phyloP scores from a whole-genome alignment of 352 stramenopile genomes.

The Paralagenidium karlingii region DNA sequence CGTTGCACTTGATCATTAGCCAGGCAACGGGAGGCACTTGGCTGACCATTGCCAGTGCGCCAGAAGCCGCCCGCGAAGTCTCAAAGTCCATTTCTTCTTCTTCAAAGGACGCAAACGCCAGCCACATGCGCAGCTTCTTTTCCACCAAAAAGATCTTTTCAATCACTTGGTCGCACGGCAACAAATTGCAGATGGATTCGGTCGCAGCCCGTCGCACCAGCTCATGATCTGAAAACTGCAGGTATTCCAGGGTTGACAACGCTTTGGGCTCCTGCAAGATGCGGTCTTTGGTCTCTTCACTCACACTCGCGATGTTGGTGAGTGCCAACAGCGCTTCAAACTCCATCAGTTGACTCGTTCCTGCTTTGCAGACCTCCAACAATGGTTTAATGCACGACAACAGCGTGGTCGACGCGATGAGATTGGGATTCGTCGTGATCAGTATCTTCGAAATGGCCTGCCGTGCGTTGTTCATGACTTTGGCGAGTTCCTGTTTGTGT shows the following conservation, averaged over 20 bases:
- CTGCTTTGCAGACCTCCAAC: slow-evolving; percentile 90
- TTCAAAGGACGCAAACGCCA: slow-evolving; percentile 87
- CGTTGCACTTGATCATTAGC: slow-evolving; percentile 55
- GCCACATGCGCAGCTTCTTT: slow-evolving; percentile 89
- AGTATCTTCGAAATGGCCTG: slow-evolving; percentile 94
- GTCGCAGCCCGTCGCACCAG: slow-evolving; percentile 94
- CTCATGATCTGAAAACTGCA: slow-evolving; percentile 96
- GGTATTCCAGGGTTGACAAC: slow-evolving; percentile 64
- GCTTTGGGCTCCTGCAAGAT: slow-evolving; percentile 55
- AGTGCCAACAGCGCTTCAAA: slow-evolving; percentile 94
- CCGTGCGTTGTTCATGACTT: slow-evolving; percentile 73
- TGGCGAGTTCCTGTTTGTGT: slow-evolving; percentile 49
- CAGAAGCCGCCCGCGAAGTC: slow-evolving; percentile 84
- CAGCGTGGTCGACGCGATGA: slow-evolving; percentile 66
- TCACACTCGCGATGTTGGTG: slow-evolving; percentile 94
- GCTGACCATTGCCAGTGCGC: slow-evolving; percentile 90
- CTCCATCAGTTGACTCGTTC: slow-evolving; percentile 73
- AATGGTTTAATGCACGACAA: slow-evolving; percentile 78
- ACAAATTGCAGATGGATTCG: slow-evolving; percentile 94
- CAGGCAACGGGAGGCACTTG: slow-evolving; percentile 61
- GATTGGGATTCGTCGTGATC: slow-evolving; percentile 93
- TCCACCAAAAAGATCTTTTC: slow-evolving; percentile 86
- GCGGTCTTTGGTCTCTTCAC: slow-evolving; percentile 89
- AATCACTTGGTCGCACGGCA: slow-evolving; percentile 89
- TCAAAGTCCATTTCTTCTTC: slow-evolving; percentile 88